Base-by-base conservation (phyloP, 1,139 yeast genomes). In the Suhomyces chickasaworum region DNA sequence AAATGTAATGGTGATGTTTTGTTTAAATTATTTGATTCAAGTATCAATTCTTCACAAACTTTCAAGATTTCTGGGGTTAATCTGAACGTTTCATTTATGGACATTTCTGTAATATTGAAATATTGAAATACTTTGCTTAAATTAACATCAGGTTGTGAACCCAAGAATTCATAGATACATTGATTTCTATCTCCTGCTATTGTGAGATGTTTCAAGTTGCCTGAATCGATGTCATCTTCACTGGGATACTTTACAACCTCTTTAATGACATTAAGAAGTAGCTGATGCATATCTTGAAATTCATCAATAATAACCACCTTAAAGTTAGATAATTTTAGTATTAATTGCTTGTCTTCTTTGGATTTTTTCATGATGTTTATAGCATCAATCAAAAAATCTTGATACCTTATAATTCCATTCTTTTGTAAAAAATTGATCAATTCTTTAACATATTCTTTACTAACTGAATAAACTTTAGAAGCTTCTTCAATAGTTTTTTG, bases 101-200 rank as follows among this genome's bases (percentile, higher is more conserved):
- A 51, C 2, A 75, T 53, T 31, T 66, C 66, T 3, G 59, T 57
- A 1, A 69, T 52, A 1, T 54, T 40, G 34, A 60, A 54, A 1
- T 59, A 57, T 1, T 66, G 62, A 33, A 77, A 61, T 0, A 64
- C 65, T 4, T 45, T 22, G 8, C 53, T 56, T 18, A 73, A 50
- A 3, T 55, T 47, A 13, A 67, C 50, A 7, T 58, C 54, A 0
- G 75, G 73, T 37, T 71, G 68, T 1, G 83, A 72, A 0, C 89
- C 89, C 32, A 84, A 58, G 59, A 86, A 86, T 23, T 74, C 81
- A 59, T 84, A 87, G 18, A 87, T 83, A 44, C 86, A 78, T 61
- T 87, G 95, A 58, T 83, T 75, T 1, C 83, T 80, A 61, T 87
- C 95, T 1, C 95, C 95, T 2, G 89, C 86, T 18, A 86, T 66